phyloP scores from a whole-genome alignment of 2,329 filamentous ascomycete species.

The Orbilia quercus region DNA sequence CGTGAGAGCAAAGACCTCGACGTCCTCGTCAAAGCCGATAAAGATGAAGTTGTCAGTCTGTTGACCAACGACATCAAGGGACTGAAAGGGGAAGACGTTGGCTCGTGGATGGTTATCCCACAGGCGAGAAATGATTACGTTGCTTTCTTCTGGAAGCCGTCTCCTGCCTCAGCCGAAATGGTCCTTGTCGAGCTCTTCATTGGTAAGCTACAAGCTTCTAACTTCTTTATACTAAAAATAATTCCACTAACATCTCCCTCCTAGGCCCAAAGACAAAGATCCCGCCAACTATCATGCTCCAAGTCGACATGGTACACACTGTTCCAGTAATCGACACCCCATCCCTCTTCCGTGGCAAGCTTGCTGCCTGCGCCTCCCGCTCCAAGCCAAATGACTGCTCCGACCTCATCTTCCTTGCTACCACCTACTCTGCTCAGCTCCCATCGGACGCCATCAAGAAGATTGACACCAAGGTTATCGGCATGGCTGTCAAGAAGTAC shows the following conservation, averaged over 20 bases:
- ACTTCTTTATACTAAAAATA: conserved; percentile 4
- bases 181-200: conserved; percentile 60
- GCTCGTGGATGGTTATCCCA: conserved; percentile 59
- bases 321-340: conserved; percentile 59
- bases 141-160: conserved; percentile 60
- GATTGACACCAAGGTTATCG: conserved; percentile 59
- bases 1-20: conserved; percentile 61
- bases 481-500: conserved; percentile 58
- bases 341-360: conserved; percentile 59
- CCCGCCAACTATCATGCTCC: conserved; percentile 51
- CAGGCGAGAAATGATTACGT: conserved; percentile 60
- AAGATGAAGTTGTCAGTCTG: conserved; percentile 58
- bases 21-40: conserved; percentile 59
- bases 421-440: conserved; percentile 57
- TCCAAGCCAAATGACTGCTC: conserved; percentile 59
- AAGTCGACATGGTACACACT: conserved; percentile 56
- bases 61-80: conserved; percentile 57
- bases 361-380: conserved; percentile 59
- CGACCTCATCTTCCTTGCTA: conserved; percentile 59
- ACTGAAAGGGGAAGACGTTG: conserved; percentile 52
- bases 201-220: conserved; percentile 35
- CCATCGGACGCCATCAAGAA: conserved; percentile 56
- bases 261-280: conserved; percentile 58
- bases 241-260: conserved; percentile 32
- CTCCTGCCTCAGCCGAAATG: conserved; percentile 56